phyloP scores from a whole-genome alignment of 805 yeast genomes.

The Cyberlindnera maclurae region DNA sequence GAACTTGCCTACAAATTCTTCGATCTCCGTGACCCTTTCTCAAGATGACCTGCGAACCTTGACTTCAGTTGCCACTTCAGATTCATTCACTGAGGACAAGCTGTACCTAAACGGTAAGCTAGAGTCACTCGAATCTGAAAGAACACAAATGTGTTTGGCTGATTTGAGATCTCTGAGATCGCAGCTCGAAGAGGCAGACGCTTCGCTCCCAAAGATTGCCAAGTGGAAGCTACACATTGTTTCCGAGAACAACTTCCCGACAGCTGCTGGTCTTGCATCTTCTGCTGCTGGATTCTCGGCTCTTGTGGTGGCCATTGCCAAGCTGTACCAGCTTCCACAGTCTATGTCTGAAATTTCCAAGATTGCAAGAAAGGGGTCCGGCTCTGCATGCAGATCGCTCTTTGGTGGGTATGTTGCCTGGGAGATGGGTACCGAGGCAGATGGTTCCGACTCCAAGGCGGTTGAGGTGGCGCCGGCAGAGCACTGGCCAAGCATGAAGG shows the following conservation, averaged over 20 bases:
- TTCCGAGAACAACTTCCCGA: conserved; percentile 94
- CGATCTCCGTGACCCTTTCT: conserved; percentile 88
- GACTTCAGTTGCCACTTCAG: conserved; percentile 77
- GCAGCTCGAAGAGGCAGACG: conserved; percentile 48
- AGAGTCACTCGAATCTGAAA: conserved; percentile 59
- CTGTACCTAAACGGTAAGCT: conserved; percentile 82
- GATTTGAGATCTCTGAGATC: conserved; percentile 67
- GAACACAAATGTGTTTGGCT: conserved; percentile 65
- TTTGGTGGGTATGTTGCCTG: conserved; percentile 98
- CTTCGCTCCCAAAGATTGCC: conserved; percentile 53
- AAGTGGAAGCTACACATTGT: conserved; percentile 68
- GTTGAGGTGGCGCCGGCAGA: conserved; percentile 78
- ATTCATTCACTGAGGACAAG: conserved; percentile 50
- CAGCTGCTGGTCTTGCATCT: conserved; percentile 98
- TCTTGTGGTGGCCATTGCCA: conserved; percentile 81
- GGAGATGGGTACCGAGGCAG: conserved; percentile 80
- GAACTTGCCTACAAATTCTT: conserved; percentile 92
- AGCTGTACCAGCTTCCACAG: conserved; percentile 78
- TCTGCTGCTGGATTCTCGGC: conserved; percentile 99
- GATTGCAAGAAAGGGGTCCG: conserved; percentile 97
- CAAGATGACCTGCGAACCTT: conserved; percentile 87
- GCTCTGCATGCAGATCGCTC: conserved; percentile 95
- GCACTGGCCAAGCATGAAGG: conserved; percentile 93
- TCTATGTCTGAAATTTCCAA: conserved; percentile 78
- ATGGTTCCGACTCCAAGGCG: conserved; percentile 93